Percentiles rank a stretch among this genome's conserved stretches.
These are phyloP conservation scores for Nevesoporus exiguus DNA, from an alignment of 768 basidiomycete species.

Conservation along the genomic window DNA sequence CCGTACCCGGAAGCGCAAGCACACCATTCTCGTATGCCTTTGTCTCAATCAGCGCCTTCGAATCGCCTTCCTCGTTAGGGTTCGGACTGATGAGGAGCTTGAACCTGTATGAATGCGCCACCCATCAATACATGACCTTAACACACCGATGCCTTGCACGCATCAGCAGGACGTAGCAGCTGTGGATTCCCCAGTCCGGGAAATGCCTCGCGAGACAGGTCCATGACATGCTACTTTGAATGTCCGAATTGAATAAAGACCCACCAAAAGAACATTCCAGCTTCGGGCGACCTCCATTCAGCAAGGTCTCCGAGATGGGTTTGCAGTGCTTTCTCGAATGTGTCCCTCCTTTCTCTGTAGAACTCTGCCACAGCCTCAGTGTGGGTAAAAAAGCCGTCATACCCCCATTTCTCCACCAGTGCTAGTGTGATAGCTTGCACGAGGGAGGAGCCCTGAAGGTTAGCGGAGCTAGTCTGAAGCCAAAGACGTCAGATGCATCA, in stretches of 20 bases:
- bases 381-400: conserved; percentile 70
- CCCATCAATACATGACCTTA: conserved; percentile 18
- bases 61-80: conserved; percentile 52
- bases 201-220: conserved; percentile 5
- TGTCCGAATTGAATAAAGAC: conserved; percentile 23
- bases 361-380: conserved; percentile 65
- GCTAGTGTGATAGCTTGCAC: conserved; percentile 59
- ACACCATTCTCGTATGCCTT: conserved; percentile 79
- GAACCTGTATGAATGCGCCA: conserved; percentile 48
- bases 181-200: neutral
- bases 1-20: conserved; percentile 83
- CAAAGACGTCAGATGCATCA: conserved; percentile 9
- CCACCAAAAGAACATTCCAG: conserved; percentile 90
- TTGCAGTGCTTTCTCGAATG: conserved; percentile 74
- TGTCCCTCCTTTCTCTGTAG: conserved; percentile 68
- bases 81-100: conserved; percentile 50
- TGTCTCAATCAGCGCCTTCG: conserved; percentile 65
- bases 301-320: conserved; percentile 76
- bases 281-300: conserved; percentile 66
- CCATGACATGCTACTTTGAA: conserved; percentile 2
- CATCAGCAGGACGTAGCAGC: conserved; percentile 6
- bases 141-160: conserved; percentile 2
- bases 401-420: conserved; percentile 69
- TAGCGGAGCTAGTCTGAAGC: conserved; percentile 58
- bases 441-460: conserved; percentile 63